Conservation (phyloP, 1,139 yeast species). For the Pichia sp. region DNA sequence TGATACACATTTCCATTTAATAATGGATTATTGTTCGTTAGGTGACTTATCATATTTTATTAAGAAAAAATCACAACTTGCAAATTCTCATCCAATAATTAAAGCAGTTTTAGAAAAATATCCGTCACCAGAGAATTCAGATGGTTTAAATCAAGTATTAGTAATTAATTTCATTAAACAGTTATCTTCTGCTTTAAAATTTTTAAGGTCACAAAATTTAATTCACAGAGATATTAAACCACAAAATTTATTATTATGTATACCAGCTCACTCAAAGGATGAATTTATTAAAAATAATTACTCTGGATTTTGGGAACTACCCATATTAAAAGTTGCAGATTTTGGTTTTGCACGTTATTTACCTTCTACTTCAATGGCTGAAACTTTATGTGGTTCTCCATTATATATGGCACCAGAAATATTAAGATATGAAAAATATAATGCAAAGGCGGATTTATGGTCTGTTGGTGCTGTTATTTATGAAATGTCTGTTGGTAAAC, state of each 20-base stretch:
- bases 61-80: conserved; percentile 64
- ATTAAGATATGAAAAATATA: conserved; percentile 85
- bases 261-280: conserved; percentile 56
- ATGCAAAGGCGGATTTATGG: conserved; percentile 97
- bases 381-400: conserved; percentile 95
- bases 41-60: conserved; percentile 90
- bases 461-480: conserved; percentile 94
- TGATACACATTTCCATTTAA: conserved; percentile 70
- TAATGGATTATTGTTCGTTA: conserved; percentile 96
- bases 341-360: conserved; percentile 94
- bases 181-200: conserved; percentile 74
- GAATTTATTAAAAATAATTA: conserved; percentile 53
- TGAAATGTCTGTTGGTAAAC: conserved; percentile 92
- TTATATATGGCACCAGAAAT: conserved; percentile 98
- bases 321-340: conserved; percentile 88
- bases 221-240: conserved; percentile 93
- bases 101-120: conserved; percentile 70
- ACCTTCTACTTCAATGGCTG: conserved; percentile 91
- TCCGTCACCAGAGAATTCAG: conserved; percentile 70
- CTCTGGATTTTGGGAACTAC: conserved; percentile 82
- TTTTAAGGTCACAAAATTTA: conserved; percentile 72
- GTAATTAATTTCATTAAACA: conserved; percentile 84
- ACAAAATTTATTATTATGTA: conserved; percentile 80
- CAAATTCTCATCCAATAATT: conserved; percentile 71
- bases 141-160: conserved; percentile 72